These are phyloP conservation scores for Saksenaea oblongispora DNA, from an alignment of 371 early-diverging fungal species.

Conservation along the genomic window DNA sequence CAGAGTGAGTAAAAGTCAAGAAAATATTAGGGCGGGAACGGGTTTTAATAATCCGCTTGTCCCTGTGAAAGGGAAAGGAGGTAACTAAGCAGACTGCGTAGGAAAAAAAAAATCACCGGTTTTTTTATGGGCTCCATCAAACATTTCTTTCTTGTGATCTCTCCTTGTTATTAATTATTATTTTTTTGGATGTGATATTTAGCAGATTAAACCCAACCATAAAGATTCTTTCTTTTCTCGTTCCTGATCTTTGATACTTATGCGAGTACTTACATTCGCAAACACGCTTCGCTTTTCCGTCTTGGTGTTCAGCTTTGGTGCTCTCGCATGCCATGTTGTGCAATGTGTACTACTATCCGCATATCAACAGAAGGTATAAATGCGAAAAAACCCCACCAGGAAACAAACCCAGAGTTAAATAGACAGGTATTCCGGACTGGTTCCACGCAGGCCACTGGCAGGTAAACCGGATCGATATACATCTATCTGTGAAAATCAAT, in stretches of 20 bases:
- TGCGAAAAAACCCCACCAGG: not conserved
- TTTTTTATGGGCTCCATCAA: not conserved
- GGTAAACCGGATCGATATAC: conserved; percentile 13
- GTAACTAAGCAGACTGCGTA: not conserved
- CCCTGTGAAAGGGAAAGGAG: not conserved
- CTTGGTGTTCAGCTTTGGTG: conserved; percentile 16
- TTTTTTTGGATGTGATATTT: not conserved
- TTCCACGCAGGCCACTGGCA: conserved; percentile 41
- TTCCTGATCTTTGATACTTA: not conserved
- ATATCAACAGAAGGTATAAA: conserved; percentile 30
- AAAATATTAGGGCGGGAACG: too few species aligned
- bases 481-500: not conserved
- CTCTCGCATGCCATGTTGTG: conserved; percentile 23
- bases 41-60: too few species aligned
- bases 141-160: not conserved
- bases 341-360: conserved; percentile 30
- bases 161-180: conserved; percentile 3
- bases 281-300: conserved; percentile 20
- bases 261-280: conserved; percentile 7
- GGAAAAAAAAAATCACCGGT: not conserved
- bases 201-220: not conserved
- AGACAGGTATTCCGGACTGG: conserved; percentile 36
- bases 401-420: not conserved
- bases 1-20: too few species aligned
- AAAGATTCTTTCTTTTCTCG: not conserved